Evolutionary conservation across 2,329 filamentous ascomycete species (phyloP).

Genomic region (Trichoderma sp.): DNA sequence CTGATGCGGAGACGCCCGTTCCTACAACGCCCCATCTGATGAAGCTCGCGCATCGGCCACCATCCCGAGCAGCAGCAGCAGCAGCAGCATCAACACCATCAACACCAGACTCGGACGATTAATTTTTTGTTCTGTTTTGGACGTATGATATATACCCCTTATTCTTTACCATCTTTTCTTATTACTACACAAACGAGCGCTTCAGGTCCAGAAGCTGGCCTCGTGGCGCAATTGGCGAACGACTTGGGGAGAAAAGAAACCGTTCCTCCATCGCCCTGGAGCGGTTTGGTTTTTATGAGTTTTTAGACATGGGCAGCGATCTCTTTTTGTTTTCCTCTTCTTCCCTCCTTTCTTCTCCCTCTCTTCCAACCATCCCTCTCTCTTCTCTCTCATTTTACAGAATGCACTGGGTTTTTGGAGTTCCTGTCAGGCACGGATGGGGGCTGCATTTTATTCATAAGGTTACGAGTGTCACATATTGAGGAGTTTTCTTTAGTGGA

Average conservation of each 20-base stretch:
- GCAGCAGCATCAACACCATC: background rate
- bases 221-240: background rate
- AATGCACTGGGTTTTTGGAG: background rate
- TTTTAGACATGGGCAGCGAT: background rate
- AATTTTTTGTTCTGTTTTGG: background rate
- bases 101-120: constrained; percentile 1
- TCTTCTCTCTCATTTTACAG: background rate
- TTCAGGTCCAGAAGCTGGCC: background rate
- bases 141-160: background rate
- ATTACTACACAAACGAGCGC: background rate
- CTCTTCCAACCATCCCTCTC: background rate
- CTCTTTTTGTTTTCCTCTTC: background rate
- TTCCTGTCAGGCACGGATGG: background rate
- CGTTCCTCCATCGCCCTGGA: background rate
- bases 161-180: background rate
- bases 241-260: background rate
- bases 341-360: background rate
- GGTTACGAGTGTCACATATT: background rate
- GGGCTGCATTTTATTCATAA: background rate
- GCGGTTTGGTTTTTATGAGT: background rate
- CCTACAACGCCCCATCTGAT: constrained; percentile 9
- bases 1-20: constrained; percentile 10
- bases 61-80: background rate
- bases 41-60: constrained; percentile 9
- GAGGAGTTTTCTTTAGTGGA: background rate